phyloP scores from a whole-genome alignment of 208 protist species.

The Crithidia fasciculata region DNA sequence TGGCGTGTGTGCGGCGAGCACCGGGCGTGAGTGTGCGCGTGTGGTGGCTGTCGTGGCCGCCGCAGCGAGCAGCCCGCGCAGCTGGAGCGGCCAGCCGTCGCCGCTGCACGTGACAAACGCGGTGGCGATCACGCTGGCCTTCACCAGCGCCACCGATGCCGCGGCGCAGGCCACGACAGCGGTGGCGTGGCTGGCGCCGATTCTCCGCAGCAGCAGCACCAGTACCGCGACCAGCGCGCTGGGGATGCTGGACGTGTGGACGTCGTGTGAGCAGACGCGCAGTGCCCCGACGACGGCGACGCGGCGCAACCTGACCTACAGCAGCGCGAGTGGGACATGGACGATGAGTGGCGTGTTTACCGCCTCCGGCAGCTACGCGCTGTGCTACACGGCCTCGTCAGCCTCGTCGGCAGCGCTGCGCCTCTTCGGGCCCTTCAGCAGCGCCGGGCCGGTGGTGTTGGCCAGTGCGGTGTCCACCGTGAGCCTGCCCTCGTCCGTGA shows the following conservation, averaged over 20 bases:
- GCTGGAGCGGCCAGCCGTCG: conserved; percentile 58
- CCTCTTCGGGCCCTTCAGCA: conserved; percentile 58
- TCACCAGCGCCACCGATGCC: conserved; percentile 25
- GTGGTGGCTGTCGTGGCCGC: conserved; percentile 71
- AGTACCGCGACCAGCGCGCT: conserved; percentile 1
- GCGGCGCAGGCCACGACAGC: conserved; percentile 25
- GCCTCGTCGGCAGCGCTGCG: conserved; percentile 18
- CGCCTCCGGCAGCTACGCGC: conserved; percentile 48
- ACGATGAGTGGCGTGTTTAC: conserved; percentile 14
- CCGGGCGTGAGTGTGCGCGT: conserved; percentile 67
- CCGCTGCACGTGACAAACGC: conserved; percentile 61
- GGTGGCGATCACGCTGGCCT: conserved; percentile 44
- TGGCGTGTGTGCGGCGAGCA: conserved; percentile 35
- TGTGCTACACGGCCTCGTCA: conserved; percentile 59
- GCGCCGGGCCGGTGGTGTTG: conserved; percentile 62
- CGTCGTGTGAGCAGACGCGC: conserved; percentile 37
- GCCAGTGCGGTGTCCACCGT: conserved; percentile 52
- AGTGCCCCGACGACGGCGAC: not conserved
- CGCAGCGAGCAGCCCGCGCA: conserved; percentile 43
- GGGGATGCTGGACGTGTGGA: conserved; percentile 53
- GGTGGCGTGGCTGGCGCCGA: conserved; percentile 46
- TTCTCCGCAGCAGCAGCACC: conserved; percentile 22
- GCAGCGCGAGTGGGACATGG: conserved; percentile 29
- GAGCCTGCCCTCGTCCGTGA: conserved; percentile 24
- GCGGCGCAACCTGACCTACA: conserved; percentile 42